Percentiles rank a stretch among this genome's conserved stretches.
These are phyloP conservation scores for Tubosaeta sp. DNA, from an alignment of 768 basidiomycete species.

Conservation along the genomic window DNA sequence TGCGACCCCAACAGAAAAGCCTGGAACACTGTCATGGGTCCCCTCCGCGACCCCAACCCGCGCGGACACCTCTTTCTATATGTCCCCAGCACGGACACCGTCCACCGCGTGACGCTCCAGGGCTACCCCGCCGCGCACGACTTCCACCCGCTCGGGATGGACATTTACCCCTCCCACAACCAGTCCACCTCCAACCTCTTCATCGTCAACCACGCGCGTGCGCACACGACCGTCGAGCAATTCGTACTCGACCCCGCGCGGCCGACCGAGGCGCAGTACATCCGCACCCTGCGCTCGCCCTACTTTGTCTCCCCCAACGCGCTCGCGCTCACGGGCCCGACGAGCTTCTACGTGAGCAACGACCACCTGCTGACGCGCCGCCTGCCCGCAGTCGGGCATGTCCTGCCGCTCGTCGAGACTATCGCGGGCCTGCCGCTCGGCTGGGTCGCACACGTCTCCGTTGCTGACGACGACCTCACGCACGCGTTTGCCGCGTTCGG, in stretches of 20 bases:
- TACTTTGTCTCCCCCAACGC: slow-evolving; percentile 65
- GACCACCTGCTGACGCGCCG: slow-evolving; percentile 69
- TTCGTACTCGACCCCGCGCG: slow-evolving; percentile 48
- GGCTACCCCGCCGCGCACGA: slow-evolving; percentile 55
- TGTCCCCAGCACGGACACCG: slow-evolving; percentile 20
- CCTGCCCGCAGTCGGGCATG: slow-evolving; percentile 45
- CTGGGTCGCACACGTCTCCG: slow-evolving; percentile 54
- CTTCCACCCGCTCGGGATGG: slow-evolving; percentile 72
- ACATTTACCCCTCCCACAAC: slow-evolving; percentile 46
- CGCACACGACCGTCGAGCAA: slow-evolving; percentile 62
- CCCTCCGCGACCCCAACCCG: slow-evolving; percentile 52
- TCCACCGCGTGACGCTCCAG: slow-evolving; percentile 41
- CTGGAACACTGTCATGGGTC: slow-evolving; percentile 81
- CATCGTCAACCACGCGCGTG: slow-evolving; percentile 64
- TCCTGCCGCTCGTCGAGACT: slow-evolving; percentile 54
- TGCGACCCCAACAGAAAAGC: slow-evolving; percentile 44
- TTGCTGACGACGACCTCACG: slow-evolving; percentile 29
- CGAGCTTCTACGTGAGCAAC: slow-evolving; percentile 69
- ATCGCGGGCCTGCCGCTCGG: slow-evolving; percentile 52
- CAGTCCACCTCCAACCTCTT: slow-evolving; percentile 55
- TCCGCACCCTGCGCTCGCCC: slow-evolving; percentile 57
- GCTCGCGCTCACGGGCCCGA: slow-evolving; percentile 58
- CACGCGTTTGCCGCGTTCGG: slow-evolving; percentile 43
- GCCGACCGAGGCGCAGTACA: slow-evolving; percentile 44
- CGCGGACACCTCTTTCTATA: slow-evolving; percentile 63